These are phyloP conservation scores for Wickerhamiella shivajii DNA, from an alignment of 805 yeast species.

Conservation along the genomic window DNA sequence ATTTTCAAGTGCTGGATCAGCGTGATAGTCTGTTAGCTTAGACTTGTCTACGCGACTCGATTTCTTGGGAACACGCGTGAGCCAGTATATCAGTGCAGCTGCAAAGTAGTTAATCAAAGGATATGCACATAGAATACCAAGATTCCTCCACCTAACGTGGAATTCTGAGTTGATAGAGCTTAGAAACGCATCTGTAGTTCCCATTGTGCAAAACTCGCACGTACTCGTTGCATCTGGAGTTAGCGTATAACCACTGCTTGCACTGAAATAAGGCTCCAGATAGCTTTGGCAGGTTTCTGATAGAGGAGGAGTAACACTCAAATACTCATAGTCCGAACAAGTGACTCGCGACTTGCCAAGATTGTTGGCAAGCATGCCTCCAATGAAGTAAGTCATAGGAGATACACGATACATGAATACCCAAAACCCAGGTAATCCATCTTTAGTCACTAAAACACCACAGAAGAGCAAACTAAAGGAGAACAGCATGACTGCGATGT, in stretches of 20 bases:
- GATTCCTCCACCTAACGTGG: slow-evolving; percentile 45
- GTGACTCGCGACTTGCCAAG: slow-evolving; percentile 37
- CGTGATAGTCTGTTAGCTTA: slow-evolving; percentile 1
- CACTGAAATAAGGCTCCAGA: slow-evolving; percentile 30
- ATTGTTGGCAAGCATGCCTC: slow-evolving; percentile 35
- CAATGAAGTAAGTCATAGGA: slow-evolving; percentile 56
- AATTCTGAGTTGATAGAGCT: slow-evolving; percentile 31
- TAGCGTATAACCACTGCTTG: slow-evolving; percentile 40
- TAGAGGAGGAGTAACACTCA: slow-evolving; percentile 36
- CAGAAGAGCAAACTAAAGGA: slow-evolving; percentile 49
- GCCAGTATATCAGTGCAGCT: slow-evolving; percentile 22
- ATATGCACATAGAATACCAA: slow-evolving; percentile 48
- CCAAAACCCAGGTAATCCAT: slow-evolving; percentile 68
- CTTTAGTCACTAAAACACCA: slow-evolving; percentile 49
- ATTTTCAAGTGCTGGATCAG: slow-evolving; percentile 6
- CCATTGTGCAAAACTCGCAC: slow-evolving; percentile 31
- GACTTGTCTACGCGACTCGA: slow-evolving; percentile 16
- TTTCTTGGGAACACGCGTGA: slow-evolving; percentile 21
- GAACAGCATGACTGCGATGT: slow-evolving; percentile 40
- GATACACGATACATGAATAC: slow-evolving; percentile 64
- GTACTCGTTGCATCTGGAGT: slow-evolving; percentile 34
- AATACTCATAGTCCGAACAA: slow-evolving; percentile 37
- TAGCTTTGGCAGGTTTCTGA: slow-evolving; percentile 55
- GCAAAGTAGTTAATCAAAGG: slow-evolving; percentile 37
- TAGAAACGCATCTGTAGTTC: slow-evolving; percentile 32